Evolutionary conservation across 2,329 filamentous ascomycete species (phyloP).

Genomic region (Verticillium longisporum): DNA sequence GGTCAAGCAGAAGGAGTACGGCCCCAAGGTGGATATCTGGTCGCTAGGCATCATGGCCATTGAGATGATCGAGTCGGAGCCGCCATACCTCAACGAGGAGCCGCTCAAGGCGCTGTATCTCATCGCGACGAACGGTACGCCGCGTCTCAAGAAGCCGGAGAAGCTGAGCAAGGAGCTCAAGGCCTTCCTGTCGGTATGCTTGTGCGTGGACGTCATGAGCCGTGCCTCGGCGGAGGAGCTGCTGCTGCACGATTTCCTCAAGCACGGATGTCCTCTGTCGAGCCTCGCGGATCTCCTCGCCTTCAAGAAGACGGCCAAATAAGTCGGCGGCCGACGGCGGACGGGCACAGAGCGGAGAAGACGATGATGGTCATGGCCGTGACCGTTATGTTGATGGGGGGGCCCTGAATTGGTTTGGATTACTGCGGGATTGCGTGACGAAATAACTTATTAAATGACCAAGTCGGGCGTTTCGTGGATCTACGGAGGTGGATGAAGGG

Average conservation of each 20-base stretch:
- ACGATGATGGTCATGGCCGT: not conserved
- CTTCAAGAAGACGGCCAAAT: constrained; percentile 72
- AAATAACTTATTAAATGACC: not conserved
- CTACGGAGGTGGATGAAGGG: not conserved
- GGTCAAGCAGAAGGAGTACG: constrained; percentile 98
- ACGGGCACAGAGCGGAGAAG: not conserved
- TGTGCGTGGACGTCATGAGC: constrained; percentile 94
- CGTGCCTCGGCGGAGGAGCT: constrained; percentile 88
- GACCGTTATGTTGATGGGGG: not conserved
- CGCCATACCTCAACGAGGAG: constrained; percentile 96
- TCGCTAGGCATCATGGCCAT: constrained; percentile 99
- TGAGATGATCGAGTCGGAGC: constrained; percentile 99
- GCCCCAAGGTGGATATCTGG: constrained; percentile 98
- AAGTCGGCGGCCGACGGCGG: constrained; percentile 16
- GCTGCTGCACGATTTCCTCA: constrained; percentile 86
- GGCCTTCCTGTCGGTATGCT: constrained; percentile 89
- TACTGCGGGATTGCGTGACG: not conserved
- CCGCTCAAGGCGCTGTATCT: constrained; percentile 95
- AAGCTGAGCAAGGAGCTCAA: constrained; percentile 97
- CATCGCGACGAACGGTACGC: constrained; percentile 96
- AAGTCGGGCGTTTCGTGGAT: not conserved
- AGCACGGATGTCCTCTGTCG: constrained; percentile 76
- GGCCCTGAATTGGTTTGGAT: constrained; percentile 1
- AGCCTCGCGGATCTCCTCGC: constrained; percentile 82
- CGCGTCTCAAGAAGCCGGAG: constrained; percentile 94